Evolutionary conservation across 2,329 filamentous ascomycete genomes (phyloP).

Genomic region (Trichophyton rubrum): DNA sequence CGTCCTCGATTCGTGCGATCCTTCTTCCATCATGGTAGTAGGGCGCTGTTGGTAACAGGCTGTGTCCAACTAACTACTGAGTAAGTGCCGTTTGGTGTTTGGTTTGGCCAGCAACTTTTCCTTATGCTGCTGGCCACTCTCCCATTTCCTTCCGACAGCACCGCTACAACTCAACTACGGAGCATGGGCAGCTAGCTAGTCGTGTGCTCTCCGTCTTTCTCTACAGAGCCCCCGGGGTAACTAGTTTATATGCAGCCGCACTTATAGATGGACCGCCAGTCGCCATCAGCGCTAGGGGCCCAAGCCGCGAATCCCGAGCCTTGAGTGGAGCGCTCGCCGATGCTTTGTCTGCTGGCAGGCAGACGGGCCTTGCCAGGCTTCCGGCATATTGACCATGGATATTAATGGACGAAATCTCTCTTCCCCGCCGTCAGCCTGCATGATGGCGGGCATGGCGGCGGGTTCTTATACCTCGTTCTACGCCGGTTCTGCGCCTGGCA

Average conservation of each 20-base stretch:
- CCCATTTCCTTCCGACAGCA: background rate
- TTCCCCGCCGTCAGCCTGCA: background rate
- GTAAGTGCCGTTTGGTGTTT: background rate
- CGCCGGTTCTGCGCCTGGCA: background rate
- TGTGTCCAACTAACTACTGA: no score
- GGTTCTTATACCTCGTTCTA: background rate
- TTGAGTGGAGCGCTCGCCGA: background rate
- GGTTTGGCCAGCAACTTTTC: background rate
- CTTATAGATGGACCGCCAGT: no score
- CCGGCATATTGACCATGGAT: background rate
- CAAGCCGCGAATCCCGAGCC: background rate
- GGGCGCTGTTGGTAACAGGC: background rate
- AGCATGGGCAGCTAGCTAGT: no score
- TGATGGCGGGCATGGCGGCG: background rate
- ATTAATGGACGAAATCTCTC: background rate
- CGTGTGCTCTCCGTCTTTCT: background rate
- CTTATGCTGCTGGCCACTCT: background rate
- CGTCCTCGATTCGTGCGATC: background rate
- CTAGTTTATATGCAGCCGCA: background rate
- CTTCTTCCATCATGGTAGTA: background rate
- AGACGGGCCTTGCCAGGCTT: background rate
- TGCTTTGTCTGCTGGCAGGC: background rate
- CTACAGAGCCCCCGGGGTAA: background rate
- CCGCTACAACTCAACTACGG: no score
- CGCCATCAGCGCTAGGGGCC: background rate